phyloP scores from a whole-genome alignment of 441 rosid genomes.

The Euphorbia schlechtendalii region DNA sequence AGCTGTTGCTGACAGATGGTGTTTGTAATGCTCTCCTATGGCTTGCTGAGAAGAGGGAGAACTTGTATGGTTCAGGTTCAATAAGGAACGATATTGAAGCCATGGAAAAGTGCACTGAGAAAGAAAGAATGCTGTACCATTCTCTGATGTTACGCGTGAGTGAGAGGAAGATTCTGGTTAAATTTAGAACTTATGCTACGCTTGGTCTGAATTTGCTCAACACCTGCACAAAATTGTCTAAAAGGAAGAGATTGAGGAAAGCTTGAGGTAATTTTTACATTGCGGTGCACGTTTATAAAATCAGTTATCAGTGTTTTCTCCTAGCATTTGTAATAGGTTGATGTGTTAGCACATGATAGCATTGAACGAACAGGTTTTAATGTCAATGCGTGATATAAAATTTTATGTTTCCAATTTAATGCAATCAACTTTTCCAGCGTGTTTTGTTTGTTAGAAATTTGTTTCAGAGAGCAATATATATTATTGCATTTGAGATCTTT shows the following conservation, averaged over 20 bases:
- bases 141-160: constrained; percentile 53
- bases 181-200: constrained; percentile 45
- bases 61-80: constrained; percentile 43
- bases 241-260: constrained; percentile 29
- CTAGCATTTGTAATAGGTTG: not conserved
- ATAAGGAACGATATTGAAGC: constrained; percentile 47
- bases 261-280: constrained; percentile 9
- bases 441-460: not conserved
- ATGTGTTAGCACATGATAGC: not conserved
- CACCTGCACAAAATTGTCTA: constrained; percentile 13
- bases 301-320: not conserved
- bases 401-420: not conserved
- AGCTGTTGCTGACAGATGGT: constrained; percentile 47
- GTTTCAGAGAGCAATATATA: not conserved
- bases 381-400: not conserved
- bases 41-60: constrained; percentile 62
- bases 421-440: not conserved
- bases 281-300: not conserved
- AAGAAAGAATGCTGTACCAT: constrained; percentile 59
- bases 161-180: constrained; percentile 69
- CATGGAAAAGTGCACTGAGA: constrained; percentile 29
- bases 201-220: constrained; percentile 10
- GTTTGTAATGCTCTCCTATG: constrained; percentile 56
- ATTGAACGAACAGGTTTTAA: not conserved
- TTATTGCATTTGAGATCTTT: not conserved